Evolutionary conservation across 352 stramenopile species (phyloP).

Genomic region (Phytophthora chlamydospora): DNA sequence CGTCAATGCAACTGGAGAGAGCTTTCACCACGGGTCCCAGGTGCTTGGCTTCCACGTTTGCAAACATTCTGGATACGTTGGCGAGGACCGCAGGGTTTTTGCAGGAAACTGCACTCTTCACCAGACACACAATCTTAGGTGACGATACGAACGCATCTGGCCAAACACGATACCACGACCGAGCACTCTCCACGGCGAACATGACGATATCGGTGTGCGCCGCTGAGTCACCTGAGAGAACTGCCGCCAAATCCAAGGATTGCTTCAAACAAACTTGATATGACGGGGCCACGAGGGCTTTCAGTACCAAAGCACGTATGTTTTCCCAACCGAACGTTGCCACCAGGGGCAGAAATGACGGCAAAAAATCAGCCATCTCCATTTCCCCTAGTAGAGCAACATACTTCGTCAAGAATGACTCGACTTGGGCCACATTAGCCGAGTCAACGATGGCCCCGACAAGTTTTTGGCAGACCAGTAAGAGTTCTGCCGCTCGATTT

Average conservation of each 20-base stretch:
- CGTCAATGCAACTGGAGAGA: not conserved
- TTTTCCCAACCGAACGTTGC: conserved; percentile 8
- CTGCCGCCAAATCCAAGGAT: conserved; percentile 6
- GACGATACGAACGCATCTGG: too few species aligned
- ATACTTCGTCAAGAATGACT: conserved; percentile 20
- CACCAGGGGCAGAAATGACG: conserved; percentile 6
- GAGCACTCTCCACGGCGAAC: too few species aligned
- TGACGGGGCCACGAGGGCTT: not conserved
- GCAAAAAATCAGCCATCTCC: conserved; percentile 9
- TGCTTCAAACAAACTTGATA: conserved; percentile 3
- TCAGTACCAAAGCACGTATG: not conserved
- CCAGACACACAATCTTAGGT: too few species aligned
- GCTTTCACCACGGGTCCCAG: too few species aligned
- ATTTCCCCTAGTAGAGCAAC: conserved; percentile 11
- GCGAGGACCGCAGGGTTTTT: too few species aligned
- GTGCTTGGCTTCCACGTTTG: too few species aligned
- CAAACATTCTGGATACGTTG: too few species aligned
- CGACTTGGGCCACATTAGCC: conserved; percentile 1
- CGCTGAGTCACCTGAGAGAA: too few species aligned
- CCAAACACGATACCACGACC: too few species aligned
- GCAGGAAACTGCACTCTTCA: too few species aligned
- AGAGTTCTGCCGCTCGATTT: not conserved
- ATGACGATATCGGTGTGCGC: too few species aligned
- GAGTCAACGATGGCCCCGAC: not conserved
- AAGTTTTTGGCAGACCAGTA: conserved; percentile 11